Conservation (phyloP, 1,139 yeast genomes). For the Yamadazyma sp. region DNA sequence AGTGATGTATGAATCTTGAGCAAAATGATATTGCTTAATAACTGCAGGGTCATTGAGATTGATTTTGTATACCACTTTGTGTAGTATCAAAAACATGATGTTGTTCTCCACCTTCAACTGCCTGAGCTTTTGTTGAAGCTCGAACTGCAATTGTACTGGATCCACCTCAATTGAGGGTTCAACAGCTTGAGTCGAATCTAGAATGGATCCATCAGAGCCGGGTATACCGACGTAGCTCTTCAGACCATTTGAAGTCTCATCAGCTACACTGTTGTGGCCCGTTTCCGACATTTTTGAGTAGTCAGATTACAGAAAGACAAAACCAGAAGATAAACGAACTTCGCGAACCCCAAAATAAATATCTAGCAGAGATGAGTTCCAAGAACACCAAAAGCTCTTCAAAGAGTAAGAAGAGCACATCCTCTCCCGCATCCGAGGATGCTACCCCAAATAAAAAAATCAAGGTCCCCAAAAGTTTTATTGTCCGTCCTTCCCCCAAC, state of each 20-base stretch:
- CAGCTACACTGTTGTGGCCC: not conserved
- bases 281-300: not conserved
- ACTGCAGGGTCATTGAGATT: slow-evolving; percentile 40
- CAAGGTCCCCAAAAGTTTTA: slow-evolving; percentile 48
- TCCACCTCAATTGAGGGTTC: slow-evolving; percentile 36
- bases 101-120: slow-evolving; percentile 31
- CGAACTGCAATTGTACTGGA: slow-evolving; percentile 44
- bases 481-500: slow-evolving; percentile 53
- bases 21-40: slow-evolving; percentile 28
- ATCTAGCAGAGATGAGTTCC: slow-evolving; percentile 9
- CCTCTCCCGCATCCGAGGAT: slow-evolving; percentile 21
- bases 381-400: slow-evolving; percentile 10
- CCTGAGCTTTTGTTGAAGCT: slow-evolving; percentile 26
- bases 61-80: slow-evolving; percentile 26
- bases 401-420: slow-evolving; percentile 20
- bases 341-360: not conserved
- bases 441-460: slow-evolving; percentile 35
- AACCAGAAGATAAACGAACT: not conserved
- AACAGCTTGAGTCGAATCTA: slow-evolving; percentile 7
- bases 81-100: slow-evolving; percentile 34
- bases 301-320: not conserved
- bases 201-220: not conserved
- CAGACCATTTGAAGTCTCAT: not conserved
- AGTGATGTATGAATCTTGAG: slow-evolving; percentile 21
- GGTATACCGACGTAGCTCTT: not conserved